Evolutionary conservation across 1,284 basidiomycete genomes (phyloP).

Genomic region (Moniliella sp.): DNA sequence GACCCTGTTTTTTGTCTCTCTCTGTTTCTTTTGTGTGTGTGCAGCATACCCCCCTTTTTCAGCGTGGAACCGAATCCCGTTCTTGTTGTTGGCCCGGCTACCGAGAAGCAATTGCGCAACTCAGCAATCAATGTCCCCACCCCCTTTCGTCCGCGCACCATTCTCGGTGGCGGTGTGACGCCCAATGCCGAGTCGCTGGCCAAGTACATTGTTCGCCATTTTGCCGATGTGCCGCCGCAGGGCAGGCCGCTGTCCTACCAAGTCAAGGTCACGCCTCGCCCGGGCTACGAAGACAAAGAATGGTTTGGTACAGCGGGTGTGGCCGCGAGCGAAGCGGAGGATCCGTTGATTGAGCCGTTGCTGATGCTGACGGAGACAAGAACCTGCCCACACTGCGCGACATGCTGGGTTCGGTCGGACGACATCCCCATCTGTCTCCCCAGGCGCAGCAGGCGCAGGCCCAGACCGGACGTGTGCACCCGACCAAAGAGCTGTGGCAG

Average conservation of each 20-base stretch:
- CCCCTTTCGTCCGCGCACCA: slow-evolving; percentile 10
- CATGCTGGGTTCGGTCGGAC: slow-evolving; percentile 7
- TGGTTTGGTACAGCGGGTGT: too few relatives aligned
- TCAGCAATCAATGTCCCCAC: slow-evolving; percentile 7
- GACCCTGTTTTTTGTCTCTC: not conserved
- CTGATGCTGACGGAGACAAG: slow-evolving; percentile 29
- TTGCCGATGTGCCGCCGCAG: not conserved
- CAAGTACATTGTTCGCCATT: slow-evolving; percentile 9
- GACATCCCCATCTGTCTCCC: not conserved
- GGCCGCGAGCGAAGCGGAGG: not conserved
- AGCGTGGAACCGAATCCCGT: slow-evolving; percentile 16
- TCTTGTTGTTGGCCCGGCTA: slow-evolving; percentile 28
- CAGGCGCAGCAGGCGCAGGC: not conserved
- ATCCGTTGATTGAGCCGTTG: slow-evolving; percentile 5
- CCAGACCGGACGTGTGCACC: not conserved
- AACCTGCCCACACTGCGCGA: slow-evolving; percentile 13
- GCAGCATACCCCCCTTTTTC: slow-evolving; percentile 4
- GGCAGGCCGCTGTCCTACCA: too few relatives aligned
- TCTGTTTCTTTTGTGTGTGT: slow-evolving; percentile 4
- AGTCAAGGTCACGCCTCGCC: too few relatives aligned
- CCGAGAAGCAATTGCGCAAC: slow-evolving; percentile 9
- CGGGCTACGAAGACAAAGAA: too few relatives aligned
- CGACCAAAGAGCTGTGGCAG: not conserved
- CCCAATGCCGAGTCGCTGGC: slow-evolving; percentile 21
- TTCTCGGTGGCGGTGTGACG: slow-evolving; percentile 20